Percentiles rank a stretch among this genome's conserved stretches.
Evolutionary conservation across 768 basidiomycete genomes (phyloP).

Genomic region (Phallus indusiatus): DNA sequence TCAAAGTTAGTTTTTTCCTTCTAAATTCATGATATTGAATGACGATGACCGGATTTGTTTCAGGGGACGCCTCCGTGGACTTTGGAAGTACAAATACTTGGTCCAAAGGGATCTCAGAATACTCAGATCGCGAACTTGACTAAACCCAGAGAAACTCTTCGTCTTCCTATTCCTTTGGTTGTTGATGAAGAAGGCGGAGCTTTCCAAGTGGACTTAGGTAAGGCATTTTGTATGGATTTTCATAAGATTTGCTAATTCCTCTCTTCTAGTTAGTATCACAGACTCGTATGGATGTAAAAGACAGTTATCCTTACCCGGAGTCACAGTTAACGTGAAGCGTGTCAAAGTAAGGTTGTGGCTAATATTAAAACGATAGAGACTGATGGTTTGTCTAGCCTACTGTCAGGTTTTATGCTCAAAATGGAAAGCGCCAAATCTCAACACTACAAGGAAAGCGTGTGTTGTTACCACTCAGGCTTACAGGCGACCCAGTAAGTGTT

Average conservation of each 20-base stretch:
- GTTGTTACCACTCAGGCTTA: conserved; percentile 72
- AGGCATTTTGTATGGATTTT: conserved; percentile 11
- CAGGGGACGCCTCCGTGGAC: conserved; percentile 91
- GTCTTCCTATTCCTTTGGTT: conserved; percentile 57
- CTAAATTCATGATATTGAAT: neutral
- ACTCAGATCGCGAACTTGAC: conserved; percentile 48
- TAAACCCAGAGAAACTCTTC: conserved; percentile 42
- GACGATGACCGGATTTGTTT: neutral
- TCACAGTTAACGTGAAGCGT: conserved; percentile 77
- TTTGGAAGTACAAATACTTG: conserved; percentile 72
- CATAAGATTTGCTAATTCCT: conserved; percentile 10
- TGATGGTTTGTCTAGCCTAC: conserved; percentile 50
- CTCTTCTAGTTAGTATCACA: conserved; percentile 60
- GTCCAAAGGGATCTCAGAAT: conserved; percentile 56
- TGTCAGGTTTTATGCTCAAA: conserved; percentile 72
- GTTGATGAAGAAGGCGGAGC: conserved; percentile 61
- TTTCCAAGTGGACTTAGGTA: conserved; percentile 74
- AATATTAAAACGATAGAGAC: neutral
- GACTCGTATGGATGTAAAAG: conserved; percentile 86
- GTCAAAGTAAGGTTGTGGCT: conserved; percentile 46
- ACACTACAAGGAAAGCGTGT: conserved; percentile 69
- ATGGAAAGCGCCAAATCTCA: conserved; percentile 44
- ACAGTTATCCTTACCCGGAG: conserved; percentile 60
- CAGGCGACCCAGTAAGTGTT: conserved; percentile 77
- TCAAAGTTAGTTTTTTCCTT: conserved; percentile 55